Evolutionary conservation across 2,329 filamentous ascomycete species (phyloP), one percentile per base, ranked within the genome.

Genomic region (Ophiocordyceps unilateralis): DNA sequence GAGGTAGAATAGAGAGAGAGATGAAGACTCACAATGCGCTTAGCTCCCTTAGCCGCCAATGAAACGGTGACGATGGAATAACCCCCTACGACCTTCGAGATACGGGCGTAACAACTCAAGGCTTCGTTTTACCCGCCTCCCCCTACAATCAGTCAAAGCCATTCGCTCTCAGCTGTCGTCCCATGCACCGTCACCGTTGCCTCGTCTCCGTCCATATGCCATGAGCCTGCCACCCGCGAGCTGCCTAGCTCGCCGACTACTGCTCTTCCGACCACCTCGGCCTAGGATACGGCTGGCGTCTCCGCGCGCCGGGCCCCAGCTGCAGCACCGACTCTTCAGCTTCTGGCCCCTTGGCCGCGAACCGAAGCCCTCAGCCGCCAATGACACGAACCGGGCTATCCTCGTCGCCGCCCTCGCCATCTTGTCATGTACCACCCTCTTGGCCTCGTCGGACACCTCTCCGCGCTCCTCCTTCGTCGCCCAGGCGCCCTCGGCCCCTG

Each of bases 201-300:
- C 24, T 26, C 24, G 24, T 24, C 21, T 40, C 14, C n/a, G 23
- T 40, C 39, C n/a, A 42, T 21, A 21, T 22, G 45, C 43, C 43
- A 51, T 51, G 50, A 45, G 43, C 32, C 36, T 30, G 39, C 44
- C 44, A 36, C 42, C 43, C 11, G 39, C 45, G 39, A 41, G 40
- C 40, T 43, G 44, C 28, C 41, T 48, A 39, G 43, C 47, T 8
- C 47, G 45, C 36, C 46, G 41, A 36, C 39, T 50, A 22, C 36
- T 41, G 37, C 39, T 41, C 24, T 9, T 26, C 7, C 24, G 12
- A 26, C 9, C 24, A 36, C 6, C 9, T n/a, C n/a, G 32, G 6
- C 32, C 17, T 36, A 6, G 5, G 32, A 36, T 36, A 15, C n/a
- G 32, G 24, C 24, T 26, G 3, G 9, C 24, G 24, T 26, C 9